Percentiles rank a stretch among this genome's conserved stretches.
Conservation (phyloP, 495 filamentous ascomycete species). For the Staphylotrichum tortipilum region DNA sequence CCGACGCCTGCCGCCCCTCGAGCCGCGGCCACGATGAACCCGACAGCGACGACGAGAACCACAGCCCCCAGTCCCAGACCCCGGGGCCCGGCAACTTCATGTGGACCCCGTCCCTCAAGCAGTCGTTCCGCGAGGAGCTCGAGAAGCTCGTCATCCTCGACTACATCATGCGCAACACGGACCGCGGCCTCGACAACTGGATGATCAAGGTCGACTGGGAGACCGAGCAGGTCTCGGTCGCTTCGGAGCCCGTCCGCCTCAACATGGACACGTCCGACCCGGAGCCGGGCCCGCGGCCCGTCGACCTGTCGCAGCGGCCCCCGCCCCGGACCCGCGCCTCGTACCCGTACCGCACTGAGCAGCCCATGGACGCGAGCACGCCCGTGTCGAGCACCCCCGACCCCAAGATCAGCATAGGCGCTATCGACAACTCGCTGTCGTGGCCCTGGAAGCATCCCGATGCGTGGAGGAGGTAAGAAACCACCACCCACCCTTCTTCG, state of each 20-base stretch:
- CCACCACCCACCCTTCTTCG: neutral
- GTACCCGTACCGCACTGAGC: constrained; percentile 67
- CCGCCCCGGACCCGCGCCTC: constrained; percentile 39
- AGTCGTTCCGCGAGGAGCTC: constrained; percentile 86
- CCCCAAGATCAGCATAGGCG: constrained; percentile 68
- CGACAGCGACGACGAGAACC: constrained; percentile 56
- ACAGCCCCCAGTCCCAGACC: constrained; percentile 27
- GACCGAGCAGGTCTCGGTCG: constrained; percentile 71
- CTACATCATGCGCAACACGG: constrained; percentile 99
- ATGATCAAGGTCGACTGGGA: constrained; percentile 95
- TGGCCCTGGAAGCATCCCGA: constrained; percentile 99
- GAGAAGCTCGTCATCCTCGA: constrained; percentile 97
- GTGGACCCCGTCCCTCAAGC: constrained; percentile 85
- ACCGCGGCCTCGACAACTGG: constrained; percentile 96
- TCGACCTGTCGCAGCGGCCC: constrained; percentile 41
- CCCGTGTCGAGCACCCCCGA: constrained; percentile 48
- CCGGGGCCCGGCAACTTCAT: constrained; percentile 51
- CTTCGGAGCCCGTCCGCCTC: constrained; percentile 68
- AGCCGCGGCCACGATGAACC: constrained; percentile 57
- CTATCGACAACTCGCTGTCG: constrained; percentile 95
- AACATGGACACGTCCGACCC: constrained; percentile 42
- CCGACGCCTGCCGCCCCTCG: constrained; percentile 75
- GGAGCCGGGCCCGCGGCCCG: constrained; percentile 50
- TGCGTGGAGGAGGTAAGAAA: constrained; percentile 53
- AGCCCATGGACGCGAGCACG: constrained; percentile 73